Percentiles rank a stretch among this genome's conserved stretches.
These are phyloP conservation scores for Volvox carteri DNA, from an alignment of 163 green algal species.

Conservation along the genomic window DNA sequence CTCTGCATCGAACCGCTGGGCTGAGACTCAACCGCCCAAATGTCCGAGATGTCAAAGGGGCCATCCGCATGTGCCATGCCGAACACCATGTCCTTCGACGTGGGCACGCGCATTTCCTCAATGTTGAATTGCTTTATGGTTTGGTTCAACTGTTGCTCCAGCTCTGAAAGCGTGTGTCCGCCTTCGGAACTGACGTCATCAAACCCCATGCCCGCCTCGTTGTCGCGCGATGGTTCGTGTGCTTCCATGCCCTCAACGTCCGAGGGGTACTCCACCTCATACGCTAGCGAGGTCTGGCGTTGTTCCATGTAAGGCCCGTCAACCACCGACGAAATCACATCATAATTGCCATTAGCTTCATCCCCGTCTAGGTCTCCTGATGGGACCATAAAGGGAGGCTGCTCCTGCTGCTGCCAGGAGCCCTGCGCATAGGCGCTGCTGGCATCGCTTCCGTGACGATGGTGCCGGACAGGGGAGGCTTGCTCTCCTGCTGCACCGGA, in stretches of 20 bases:
- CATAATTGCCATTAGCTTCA: neutral
- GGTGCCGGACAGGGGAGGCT: neutral
- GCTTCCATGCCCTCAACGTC: neutral
- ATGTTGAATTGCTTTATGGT: slow-evolving; percentile 38
- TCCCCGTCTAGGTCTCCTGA: neutral
- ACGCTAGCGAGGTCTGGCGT: neutral
- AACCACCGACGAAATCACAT: neutral
- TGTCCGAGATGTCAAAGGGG: slow-evolving; percentile 66
- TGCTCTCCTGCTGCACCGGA: neutral
- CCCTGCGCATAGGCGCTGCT: slow-evolving; percentile 4
- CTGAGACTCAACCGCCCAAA: slow-evolving; percentile 58
- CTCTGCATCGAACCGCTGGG: slow-evolving; percentile 25
- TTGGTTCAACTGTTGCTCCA: slow-evolving; percentile 24
- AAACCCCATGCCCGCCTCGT: neutral
- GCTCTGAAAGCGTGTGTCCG: slow-evolving; percentile 22
- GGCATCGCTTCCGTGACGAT: neutral
- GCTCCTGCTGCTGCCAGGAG: neutral
- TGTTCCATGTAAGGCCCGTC: neutral
- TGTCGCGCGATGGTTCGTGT: neutral
- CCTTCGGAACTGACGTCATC: neutral
- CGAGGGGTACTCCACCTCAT: neutral
- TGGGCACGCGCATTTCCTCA: slow-evolving; percentile 28
- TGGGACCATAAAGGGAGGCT: neutral
- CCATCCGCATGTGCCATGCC: slow-evolving; percentile 38
- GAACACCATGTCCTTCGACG: slow-evolving; percentile 40